phyloP scores from a whole-genome alignment of 1,284 basidiomycete species.

The Irpex sp. region DNA sequence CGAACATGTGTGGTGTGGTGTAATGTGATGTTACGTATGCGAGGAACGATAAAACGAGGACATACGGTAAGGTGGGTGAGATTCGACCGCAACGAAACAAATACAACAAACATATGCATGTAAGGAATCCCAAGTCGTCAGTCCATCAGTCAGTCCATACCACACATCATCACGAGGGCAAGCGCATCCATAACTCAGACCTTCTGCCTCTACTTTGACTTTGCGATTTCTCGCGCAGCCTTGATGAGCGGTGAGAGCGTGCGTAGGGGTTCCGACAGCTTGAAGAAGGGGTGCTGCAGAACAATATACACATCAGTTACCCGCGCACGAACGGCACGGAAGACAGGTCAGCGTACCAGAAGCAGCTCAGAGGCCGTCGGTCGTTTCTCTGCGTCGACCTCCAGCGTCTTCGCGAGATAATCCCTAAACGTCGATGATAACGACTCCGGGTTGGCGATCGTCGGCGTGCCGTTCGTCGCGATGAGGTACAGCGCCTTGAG shows the following conservation, averaged over 20 bases:
- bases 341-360: constrained; percentile 44
- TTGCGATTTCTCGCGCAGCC: constrained; percentile 83
- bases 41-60: no score
- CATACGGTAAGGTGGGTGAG: no score
- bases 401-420: constrained; percentile 87
- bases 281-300: constrained; percentile 84
- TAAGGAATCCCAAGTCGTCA: no score
- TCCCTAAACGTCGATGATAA: constrained; percentile 86
- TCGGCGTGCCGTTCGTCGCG: constrained; percentile 97
- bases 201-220: constrained; percentile 47
- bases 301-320: constrained; percentile 4
- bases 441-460: constrained; percentile 93
- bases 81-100: no score
- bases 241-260: constrained; percentile 92
- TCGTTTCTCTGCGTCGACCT: constrained; percentile 92
- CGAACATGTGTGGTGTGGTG: no score
- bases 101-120: no score
- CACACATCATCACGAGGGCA: not conserved
- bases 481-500: constrained; percentile 95
- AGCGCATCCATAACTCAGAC: no score
- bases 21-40: no score
- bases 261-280: constrained; percentile 79
- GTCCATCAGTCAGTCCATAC: no score
- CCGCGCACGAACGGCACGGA: not conserved
- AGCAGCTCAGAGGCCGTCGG: constrained; percentile 86